A percentile compares a stretch with the other conserved stretches of the same genome.
Conservation (phyloP, 345 rosid species). For the Hibiscus mutabilis region DNA sequence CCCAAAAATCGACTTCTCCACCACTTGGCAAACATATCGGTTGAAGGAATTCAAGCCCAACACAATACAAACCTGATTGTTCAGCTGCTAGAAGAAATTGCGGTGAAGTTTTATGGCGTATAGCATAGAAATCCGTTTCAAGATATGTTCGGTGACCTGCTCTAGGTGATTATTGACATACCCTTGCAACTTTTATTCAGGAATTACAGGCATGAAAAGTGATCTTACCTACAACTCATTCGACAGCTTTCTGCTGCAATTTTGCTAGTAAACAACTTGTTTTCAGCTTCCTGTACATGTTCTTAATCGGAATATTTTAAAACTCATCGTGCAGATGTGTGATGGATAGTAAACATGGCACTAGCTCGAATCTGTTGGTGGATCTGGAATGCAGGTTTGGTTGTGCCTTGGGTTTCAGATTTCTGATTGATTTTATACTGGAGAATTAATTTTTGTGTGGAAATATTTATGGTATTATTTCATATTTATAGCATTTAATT, state of each 20-base stretch:
- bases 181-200: neutral
- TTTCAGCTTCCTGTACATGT: too few relatives aligned
- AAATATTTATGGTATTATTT: neutral
- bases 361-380: neutral
- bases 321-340: neutral
- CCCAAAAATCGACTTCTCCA: too few relatives aligned
- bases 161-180: slow-evolving; percentile 25
- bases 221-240: neutral
- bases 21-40: too few relatives aligned
- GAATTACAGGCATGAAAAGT: neutral
- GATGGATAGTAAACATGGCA: neutral
- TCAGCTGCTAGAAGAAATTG: slow-evolving; percentile 80
- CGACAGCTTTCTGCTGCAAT: neutral
- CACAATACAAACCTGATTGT: neutral
- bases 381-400: neutral
- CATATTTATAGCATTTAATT: neutral
- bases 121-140: slow-evolving; percentile 75
- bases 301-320: too few relatives aligned
- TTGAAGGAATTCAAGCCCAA: too few relatives aligned
- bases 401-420: neutral
- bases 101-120: slow-evolving; percentile 74
- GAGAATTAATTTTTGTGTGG: neutral
- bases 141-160: slow-evolving; percentile 83
- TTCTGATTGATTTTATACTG: neutral
- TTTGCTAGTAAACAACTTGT: neutral